Conservation (phyloP, 2,329 filamentous ascomycete genomes). For the Colletotrichum destructivum region DNA sequence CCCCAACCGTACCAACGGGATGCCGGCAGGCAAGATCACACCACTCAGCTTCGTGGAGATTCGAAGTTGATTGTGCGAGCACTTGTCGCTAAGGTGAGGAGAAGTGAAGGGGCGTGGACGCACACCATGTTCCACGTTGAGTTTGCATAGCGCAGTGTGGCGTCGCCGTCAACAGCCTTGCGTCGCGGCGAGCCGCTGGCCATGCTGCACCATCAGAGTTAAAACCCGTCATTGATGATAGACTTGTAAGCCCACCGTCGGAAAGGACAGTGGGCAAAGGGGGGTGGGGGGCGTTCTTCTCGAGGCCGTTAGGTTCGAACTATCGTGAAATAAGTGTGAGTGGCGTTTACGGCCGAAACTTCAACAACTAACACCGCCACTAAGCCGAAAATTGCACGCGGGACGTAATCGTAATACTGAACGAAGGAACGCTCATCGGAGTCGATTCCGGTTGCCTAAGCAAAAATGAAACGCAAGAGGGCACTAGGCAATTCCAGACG, state of each 20-base stretch:
- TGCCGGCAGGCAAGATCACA: not conserved
- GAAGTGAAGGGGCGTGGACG: not conserved
- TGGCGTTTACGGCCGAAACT: conserved; percentile 3
- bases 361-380: no score
- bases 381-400: no score
- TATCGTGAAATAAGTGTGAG: not conserved
- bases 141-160: not conserved
- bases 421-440: not conserved
- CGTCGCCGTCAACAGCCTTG: not conserved
- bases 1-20: conserved; percentile 8
- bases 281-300: not conserved
- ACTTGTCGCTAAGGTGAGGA: not conserved
- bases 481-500: not conserved
- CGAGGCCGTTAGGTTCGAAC: not conserved
- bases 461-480: not conserved
- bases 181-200: not conserved
- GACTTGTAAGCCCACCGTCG: not conserved
- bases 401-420: not conserved
- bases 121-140: no score
- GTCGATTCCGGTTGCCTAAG: conserved; percentile 5
- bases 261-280: not conserved
- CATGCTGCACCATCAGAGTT: not conserved
- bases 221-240: not conserved
- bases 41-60: not conserved
- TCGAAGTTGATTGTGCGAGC: not conserved